Conservation (phyloP, 2,329 filamentous ascomycete species). For the Torrubiella hemipterigena region DNA sequence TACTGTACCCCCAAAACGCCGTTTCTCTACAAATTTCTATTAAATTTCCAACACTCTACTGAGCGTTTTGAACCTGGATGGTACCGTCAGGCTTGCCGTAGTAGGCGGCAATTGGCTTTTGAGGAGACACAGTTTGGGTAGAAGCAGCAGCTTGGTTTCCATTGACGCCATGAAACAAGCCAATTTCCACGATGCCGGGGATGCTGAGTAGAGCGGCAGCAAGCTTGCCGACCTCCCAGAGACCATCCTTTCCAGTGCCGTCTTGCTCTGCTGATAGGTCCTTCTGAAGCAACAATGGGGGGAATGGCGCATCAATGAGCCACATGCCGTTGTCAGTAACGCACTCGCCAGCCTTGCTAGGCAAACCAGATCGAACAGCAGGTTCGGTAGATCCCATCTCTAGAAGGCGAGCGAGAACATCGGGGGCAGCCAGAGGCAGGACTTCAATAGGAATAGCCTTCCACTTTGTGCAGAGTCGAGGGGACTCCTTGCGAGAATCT, state of each 20-base stretch:
- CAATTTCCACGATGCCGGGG: constrained; percentile 82
- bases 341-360: constrained; percentile 71
- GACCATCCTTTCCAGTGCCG: constrained; percentile 36
- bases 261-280: constrained; percentile 39
- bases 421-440: constrained; percentile 67
- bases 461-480: constrained; percentile 65
- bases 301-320: constrained; percentile 89
- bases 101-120: constrained; percentile 89
- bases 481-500: constrained; percentile 85
- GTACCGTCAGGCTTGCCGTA: constrained; percentile 79
- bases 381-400: constrained; percentile 63
- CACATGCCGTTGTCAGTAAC: constrained; percentile 48
- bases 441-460: constrained; percentile 87
- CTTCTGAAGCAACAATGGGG: constrained; percentile 53
- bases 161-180: constrained; percentile 75
- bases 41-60: no score
- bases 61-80: constrained; percentile 37
- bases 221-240: constrained; percentile 71
- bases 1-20: no score
- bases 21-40: no score
- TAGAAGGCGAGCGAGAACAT: constrained; percentile 61
- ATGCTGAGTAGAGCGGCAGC: constrained; percentile 66
- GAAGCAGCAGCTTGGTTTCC: constrained; percentile 49
- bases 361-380: constrained; percentile 56
- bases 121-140: constrained; percentile 53